A percentile compares a stretch with the other conserved stretches of the same genome.
phyloP scores from a whole-genome alignment of 768 basidiomycete genomes.

The Cyathus striatus region DNA sequence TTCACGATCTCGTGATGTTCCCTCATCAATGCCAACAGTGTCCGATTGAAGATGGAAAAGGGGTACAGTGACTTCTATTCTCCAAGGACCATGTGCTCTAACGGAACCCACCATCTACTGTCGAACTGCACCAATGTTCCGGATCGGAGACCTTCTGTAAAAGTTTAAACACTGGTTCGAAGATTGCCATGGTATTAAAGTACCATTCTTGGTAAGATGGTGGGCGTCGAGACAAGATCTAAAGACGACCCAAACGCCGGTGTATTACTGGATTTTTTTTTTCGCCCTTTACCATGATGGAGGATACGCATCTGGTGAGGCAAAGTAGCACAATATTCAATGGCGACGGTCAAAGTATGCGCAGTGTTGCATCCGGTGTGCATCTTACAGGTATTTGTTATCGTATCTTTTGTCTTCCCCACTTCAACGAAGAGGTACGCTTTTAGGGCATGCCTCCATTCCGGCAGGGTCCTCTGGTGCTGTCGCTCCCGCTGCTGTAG shows the following conservation, averaged over 20 bases:
- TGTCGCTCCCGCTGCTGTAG: neutral
- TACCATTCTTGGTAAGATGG: too few species aligned
- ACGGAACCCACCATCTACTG: constrained; percentile 11
- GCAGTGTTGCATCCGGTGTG: constrained; percentile 23
- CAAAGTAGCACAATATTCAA: constrained; percentile 31
- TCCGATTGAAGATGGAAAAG: constrained; percentile 5
- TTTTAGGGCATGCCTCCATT: neutral
- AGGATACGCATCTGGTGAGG: constrained; percentile 24
- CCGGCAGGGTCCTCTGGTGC: neutral
- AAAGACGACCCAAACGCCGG: too few species aligned
- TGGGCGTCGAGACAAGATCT: too few species aligned
- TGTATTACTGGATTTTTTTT: too few species aligned
- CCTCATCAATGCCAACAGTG: constrained; percentile 4
- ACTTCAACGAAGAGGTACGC: neutral
- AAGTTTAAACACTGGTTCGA: neutral
- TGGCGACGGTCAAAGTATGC: constrained; percentile 17
- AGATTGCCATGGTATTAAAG: too few species aligned
- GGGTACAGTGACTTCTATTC: constrained; percentile 14
- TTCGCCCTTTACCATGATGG: constrained; percentile 31
- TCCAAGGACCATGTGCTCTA: constrained; percentile 17
- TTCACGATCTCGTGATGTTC: constrained; percentile 12
- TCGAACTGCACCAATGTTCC: constrained; percentile 3
- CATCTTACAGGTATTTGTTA: constrained; percentile 27
- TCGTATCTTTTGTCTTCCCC: neutral
- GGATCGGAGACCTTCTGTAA: constrained; percentile 6